A percentile compares a stretch with the other conserved stretches of the same genome.
Conservation (phyloP, 1,139 yeast species). For the Arxiozyma telluris region DNA sequence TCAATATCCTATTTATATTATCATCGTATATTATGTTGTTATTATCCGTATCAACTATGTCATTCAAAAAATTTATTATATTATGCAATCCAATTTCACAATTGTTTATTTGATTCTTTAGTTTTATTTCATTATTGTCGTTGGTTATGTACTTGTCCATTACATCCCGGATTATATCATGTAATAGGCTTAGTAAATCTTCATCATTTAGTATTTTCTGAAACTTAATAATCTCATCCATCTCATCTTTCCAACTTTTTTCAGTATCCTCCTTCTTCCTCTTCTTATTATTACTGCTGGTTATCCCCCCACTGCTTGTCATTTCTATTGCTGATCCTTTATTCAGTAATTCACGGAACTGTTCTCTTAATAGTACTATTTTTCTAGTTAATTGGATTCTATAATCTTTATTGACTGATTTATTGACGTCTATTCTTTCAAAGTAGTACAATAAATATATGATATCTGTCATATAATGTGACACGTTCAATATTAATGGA, state of each 20-base stretch:
- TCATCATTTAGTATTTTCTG: background rate
- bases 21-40: background rate
- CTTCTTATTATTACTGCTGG: background rate
- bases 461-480: conserved; percentile 20
- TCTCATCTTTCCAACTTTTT: background rate
- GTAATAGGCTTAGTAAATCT: background rate
- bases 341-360: conserved; percentile 8
- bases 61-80: conserved; percentile 1
- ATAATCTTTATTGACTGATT: background rate
- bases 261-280: background rate
- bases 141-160: background rate
- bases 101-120: background rate
- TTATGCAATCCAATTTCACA: conserved; percentile 2
- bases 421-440: conserved; percentile 2
- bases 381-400: conserved; percentile 3
- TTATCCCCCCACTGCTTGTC: background rate
- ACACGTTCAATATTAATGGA: conserved; percentile 16
- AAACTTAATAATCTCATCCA: background rate
- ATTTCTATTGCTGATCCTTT: background rate
- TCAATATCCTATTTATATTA: conserved; percentile 5
- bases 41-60: background rate
- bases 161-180: background rate
- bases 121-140: background rate
- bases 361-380: conserved; percentile 6
- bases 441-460: conserved; percentile 16